Evolutionary conservation across 805 yeast genomes (phyloP).

Genomic region (Isabelozyma rhagii): DNA sequence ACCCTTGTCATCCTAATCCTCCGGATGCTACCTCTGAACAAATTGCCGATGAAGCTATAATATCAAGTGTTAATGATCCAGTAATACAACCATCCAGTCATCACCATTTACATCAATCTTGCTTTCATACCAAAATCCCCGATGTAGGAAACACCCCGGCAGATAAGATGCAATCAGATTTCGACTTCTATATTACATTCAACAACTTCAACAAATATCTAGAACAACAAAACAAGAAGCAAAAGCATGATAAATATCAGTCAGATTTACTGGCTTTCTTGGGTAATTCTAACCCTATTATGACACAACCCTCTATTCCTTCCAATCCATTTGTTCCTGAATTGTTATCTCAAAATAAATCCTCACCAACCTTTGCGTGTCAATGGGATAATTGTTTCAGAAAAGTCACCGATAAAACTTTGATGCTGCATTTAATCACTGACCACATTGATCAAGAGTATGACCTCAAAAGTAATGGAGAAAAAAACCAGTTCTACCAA

Average conservation of each 20-base stretch:
- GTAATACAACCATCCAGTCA: background rate
- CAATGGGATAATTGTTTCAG: conserved; percentile 67
- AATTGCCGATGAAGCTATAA: conserved; percentile 2
- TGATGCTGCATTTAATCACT: conserved; percentile 37
- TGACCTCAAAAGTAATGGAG: conserved; percentile 5
- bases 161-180: conserved; percentile 20
- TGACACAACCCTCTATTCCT: conserved; percentile 14
- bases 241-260: background rate
- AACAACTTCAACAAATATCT: conserved; percentile 23
- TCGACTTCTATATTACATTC: conserved; percentile 36
- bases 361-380: conserved; percentile 35
- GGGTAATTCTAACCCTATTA: conserved; percentile 33
- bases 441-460: conserved; percentile 54
- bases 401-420: conserved; percentile 28
- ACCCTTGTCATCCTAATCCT: conserved; percentile 27
- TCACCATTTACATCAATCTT: conserved; percentile 37
- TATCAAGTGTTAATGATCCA: background rate
- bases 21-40: background rate
- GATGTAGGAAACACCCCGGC: conserved; percentile 10
- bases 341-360: background rate
- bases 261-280: background rate
- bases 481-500: conserved; percentile 18
- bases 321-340: background rate
- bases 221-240: background rate
- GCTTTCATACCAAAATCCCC: conserved; percentile 44